These are phyloP conservation scores for Lunasporangiospora selenospora DNA, from an alignment of 192 early-diverging fungal genomes.

Conservation along the genomic window DNA sequence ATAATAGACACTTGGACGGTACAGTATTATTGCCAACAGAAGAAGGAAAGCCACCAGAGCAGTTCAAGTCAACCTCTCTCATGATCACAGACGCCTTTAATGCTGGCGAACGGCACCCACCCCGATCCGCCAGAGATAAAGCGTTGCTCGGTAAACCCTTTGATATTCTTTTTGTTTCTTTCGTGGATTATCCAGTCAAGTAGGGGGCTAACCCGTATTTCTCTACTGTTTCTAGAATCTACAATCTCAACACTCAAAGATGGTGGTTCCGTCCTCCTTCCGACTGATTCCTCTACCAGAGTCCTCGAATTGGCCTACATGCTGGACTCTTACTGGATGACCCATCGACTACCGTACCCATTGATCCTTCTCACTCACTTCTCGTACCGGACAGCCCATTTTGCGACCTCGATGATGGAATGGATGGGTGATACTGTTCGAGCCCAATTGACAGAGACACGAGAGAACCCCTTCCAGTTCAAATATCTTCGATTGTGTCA, in stretches of 20 bases:
- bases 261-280: slow-evolving; percentile 86
- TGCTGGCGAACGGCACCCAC: slow-evolving; percentile 66
- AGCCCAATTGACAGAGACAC: slow-evolving; percentile 69
- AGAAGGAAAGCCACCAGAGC: slow-evolving; percentile 67
- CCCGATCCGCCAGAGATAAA: slow-evolving; percentile 76
- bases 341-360: slow-evolving; percentile 64
- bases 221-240: slow-evolving; percentile 56
- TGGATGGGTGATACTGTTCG: slow-evolving; percentile 94
- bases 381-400: slow-evolving; percentile 76
- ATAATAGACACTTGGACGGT: slow-evolving; percentile 76
- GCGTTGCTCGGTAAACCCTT: slow-evolving; percentile 72
- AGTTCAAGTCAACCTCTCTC: slow-evolving; percentile 82
- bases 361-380: slow-evolving; percentile 82
- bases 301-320: slow-evolving; percentile 91
- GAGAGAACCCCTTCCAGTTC: slow-evolving; percentile 92
- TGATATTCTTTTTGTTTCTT: slow-evolving; percentile 1
- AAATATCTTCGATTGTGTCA: slow-evolving; percentile 76
- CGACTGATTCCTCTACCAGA: slow-evolving; percentile 88
- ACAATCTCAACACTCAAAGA: slow-evolving; percentile 65
- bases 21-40: slow-evolving; percentile 66
- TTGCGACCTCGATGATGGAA: slow-evolving; percentile 90
- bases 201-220: not conserved
- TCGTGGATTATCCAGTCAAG: not conserved
- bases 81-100: slow-evolving; percentile 95
- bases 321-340: slow-evolving; percentile 87